Evolutionary conservation across 306 rosid species (phyloP).

Genomic region (Malus fusca): DNA sequence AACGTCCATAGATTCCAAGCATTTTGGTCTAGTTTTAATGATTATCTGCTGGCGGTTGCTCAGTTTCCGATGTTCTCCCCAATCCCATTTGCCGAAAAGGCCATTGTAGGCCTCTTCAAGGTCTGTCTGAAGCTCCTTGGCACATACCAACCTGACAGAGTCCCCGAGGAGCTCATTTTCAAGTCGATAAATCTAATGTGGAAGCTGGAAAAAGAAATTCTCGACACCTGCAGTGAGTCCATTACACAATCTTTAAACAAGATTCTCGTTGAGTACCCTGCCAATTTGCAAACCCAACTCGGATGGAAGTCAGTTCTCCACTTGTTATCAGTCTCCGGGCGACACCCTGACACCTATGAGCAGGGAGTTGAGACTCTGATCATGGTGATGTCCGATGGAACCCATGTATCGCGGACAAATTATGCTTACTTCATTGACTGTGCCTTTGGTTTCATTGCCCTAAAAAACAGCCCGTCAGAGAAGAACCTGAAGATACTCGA

Average conservation of each 20-base stretch:
- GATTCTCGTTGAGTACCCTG: slow-evolving; percentile 51
- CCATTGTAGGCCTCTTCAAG: slow-evolving; percentile 51
- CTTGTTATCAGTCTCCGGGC: slow-evolving; percentile 59
- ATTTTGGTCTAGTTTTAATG: slow-evolving; percentile 75
- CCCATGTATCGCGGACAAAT: slow-evolving; percentile 36
- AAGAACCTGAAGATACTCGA: slow-evolving; percentile 69
- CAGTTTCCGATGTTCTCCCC: slow-evolving; percentile 87
- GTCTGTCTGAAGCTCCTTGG: slow-evolving; percentile 54
- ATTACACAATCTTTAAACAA: slow-evolving; percentile 49
- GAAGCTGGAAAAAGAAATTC: slow-evolving; percentile 84
- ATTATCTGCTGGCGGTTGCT: slow-evolving; percentile 55
- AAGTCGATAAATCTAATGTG: slow-evolving; percentile 83
- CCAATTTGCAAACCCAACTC: slow-evolving; percentile 57
- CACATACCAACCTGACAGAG: slow-evolving; percentile 39
- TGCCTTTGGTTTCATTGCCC: slow-evolving; percentile 68
- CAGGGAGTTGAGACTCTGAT: slow-evolving; percentile 62
- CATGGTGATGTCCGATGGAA: slow-evolving; percentile 48
- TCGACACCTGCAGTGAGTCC: slow-evolving; percentile 55
- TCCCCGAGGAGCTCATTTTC: slow-evolving; percentile 70
- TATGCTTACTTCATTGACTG: slow-evolving; percentile 63
- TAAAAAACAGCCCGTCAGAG: slow-evolving; percentile 72
- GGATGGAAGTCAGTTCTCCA: slow-evolving; percentile 86
- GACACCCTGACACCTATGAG: slow-evolving; percentile 64
- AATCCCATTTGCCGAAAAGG: slow-evolving; percentile 79
- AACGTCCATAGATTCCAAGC: slow-evolving; percentile 52